Evolutionary conservation across 139 green algal genomes (phyloP).

Genomic region (Helicosporidium sp.): DNA sequence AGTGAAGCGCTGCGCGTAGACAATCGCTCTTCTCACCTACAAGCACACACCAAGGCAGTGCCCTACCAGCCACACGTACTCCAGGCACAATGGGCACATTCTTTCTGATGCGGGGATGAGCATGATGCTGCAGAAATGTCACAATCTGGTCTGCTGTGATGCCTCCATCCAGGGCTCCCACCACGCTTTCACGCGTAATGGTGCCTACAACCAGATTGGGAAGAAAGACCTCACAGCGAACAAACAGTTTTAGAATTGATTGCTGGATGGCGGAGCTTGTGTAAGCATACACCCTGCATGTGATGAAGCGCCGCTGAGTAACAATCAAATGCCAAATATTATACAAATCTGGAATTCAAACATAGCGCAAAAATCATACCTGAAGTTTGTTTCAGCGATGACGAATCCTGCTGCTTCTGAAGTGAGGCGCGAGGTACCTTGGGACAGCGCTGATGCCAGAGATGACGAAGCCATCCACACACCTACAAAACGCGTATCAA

Average conservation of each 20-base stretch:
- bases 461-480: too few species aligned
- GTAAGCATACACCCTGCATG: slow-evolving; percentile 63
- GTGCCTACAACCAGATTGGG: slow-evolving; percentile 75
- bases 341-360: not conserved
- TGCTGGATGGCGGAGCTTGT: slow-evolving; percentile 39
- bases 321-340: too few species aligned
- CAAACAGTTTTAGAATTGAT: slow-evolving; percentile 53
- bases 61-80: slow-evolving; percentile 5
- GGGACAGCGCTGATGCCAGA: not conserved
- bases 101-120: slow-evolving; percentile 28
- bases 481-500: too few species aligned
- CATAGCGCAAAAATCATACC: slow-evolving; percentile 13
- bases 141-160: slow-evolving; percentile 44
- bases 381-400: slow-evolving; percentile 73
- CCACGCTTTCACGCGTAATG: slow-evolving; percentile 51
- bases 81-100: slow-evolving; percentile 40
- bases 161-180: slow-evolving; percentile 33
- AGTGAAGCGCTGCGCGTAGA: not conserved
- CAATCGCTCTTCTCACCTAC: not conserved
- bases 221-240: slow-evolving; percentile 51
- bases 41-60: not conserved
- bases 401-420: slow-evolving; percentile 30
- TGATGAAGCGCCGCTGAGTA: not conserved
- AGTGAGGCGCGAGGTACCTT: slow-evolving; percentile 9
- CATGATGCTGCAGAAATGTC: slow-evolving; percentile 44